Evolutionary conservation across 2,329 filamentous ascomycete genomes (phyloP), one percentile per base, ranked within the genome.

Genomic region (Onygenales sp.): DNA sequence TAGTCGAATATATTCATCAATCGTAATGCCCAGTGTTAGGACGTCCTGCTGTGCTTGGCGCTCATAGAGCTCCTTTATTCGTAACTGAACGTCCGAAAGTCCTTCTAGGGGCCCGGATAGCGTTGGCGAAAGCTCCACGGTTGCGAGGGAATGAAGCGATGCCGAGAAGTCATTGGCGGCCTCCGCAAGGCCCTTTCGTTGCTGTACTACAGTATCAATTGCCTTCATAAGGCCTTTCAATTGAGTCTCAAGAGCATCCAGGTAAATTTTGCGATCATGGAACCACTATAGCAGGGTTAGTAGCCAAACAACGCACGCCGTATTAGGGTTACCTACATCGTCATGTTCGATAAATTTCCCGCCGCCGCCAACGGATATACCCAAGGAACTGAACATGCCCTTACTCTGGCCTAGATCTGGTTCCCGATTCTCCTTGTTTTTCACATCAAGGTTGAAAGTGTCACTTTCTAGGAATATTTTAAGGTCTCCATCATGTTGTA

Each of bases 381-480:
- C 89, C 52, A 96, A 79, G 13, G 85, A 88, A 63, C 90, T 89
- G 62, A 97, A 82, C 75, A 97, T 86, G 52, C 93, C 91, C 73
- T 97, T 97, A 74, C 84, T 95, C 72, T 97, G 93, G 43, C 83
- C 83, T 3, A 94, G 78, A 51, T 89, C 83, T 2, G 89, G 88
- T 55, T 96, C 90, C 63, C 89, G 86, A 52, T 92, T 84, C 70
- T 97, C 92, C 71, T 95, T 95, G 73, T 98, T 93, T 76, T 97
- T 98, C 65, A 98, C 85, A 64, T 98, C 93, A 39, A 95, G 82
- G 64, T 90, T 96, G 75, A 98, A 96, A 0, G 90, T 79, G 63
- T 98, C 93, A 66, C 91, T 97, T 72, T 98, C 93, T 11, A 98
- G 76, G 71, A 98, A 98, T 5, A 97, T 83, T 75, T 98, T 98